phyloP scores from a whole-genome alignment of 345 rosid genomes.

The Dipteronia sinensis region DNA sequence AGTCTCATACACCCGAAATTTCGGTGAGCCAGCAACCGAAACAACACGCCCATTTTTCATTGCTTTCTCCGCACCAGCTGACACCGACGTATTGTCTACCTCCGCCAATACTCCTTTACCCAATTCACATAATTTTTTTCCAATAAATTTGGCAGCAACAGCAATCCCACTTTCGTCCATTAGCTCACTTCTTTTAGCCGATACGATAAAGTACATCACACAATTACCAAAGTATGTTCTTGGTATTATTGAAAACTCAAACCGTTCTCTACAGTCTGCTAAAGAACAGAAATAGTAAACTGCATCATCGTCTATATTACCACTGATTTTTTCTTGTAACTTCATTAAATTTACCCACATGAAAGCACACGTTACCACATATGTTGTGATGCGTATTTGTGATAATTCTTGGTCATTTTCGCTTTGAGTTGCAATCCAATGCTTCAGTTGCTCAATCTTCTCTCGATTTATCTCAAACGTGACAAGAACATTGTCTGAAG shows the following conservation, averaged over 20 bases:
- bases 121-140: slow-evolving; percentile 21
- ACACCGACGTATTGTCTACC: no score
- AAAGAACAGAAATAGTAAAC: slow-evolving; percentile 15
- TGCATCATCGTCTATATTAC: not conserved
- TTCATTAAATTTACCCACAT: slow-evolving; percentile 39
- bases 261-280: slow-evolving; percentile 35
- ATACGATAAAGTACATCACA: slow-evolving; percentile 26
- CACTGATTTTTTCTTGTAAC: not conserved
- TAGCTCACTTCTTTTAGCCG: slow-evolving; percentile 33
- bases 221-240: slow-evolving; percentile 49
- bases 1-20: slow-evolving; percentile 17
- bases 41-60: slow-evolving; percentile 19
- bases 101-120: slow-evolving; percentile 17
- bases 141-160: slow-evolving; percentile 31
- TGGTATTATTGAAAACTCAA: slow-evolving; percentile 25
- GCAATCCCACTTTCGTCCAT: slow-evolving; percentile 31
- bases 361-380: slow-evolving; percentile 37
- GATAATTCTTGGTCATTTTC: not conserved
- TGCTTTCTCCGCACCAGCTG: slow-evolving; percentile 9
- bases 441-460: slow-evolving; percentile 33
- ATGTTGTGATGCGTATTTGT: slow-evolving; percentile 25
- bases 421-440: slow-evolving; percentile 20
- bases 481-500: slow-evolving; percentile 31
- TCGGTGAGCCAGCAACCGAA: slow-evolving; percentile 40
- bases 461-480: slow-evolving; percentile 28